Evolutionary conservation across 2,329 filamentous ascomycete genomes (phyloP).

Genomic region (Gnomoniopsis smithogilvyi): DNA sequence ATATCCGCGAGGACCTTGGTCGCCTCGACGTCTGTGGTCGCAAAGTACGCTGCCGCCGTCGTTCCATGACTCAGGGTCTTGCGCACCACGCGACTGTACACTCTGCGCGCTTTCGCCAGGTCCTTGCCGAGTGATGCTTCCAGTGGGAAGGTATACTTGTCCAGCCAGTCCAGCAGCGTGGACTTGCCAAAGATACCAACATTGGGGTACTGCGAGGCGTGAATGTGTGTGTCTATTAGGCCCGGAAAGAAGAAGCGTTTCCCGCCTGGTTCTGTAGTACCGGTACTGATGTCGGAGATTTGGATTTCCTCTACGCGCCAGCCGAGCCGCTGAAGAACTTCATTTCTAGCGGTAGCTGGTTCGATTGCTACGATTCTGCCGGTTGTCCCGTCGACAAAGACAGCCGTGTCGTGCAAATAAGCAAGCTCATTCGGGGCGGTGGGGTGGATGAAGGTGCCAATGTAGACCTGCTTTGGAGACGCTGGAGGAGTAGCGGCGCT

Average conservation of each 20-base stretch:
- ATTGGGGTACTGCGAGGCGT: conserved; percentile 94
- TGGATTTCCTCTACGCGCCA: conserved; percentile 40
- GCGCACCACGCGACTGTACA: conserved; percentile 76
- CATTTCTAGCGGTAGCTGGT: conserved; percentile 29
- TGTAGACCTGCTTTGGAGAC: conserved; percentile 42
- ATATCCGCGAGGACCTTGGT: conserved; percentile 91
- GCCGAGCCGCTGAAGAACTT: conserved; percentile 38
- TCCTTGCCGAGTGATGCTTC: conserved; percentile 64
- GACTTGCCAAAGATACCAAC: conserved; percentile 90
- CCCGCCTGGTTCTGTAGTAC: conserved; percentile 20
- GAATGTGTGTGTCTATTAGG: conserved; percentile 91
- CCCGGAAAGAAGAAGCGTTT: conserved; percentile 77
- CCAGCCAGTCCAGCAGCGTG: conserved; percentile 89
- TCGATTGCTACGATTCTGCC: conserved; percentile 52
- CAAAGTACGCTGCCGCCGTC: conserved; percentile 92
- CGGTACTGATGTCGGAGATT: conserved; percentile 24
- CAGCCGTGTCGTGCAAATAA: conserved; percentile 46
- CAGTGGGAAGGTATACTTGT: conserved; percentile 92
- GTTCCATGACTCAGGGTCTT: conserved; percentile 87
- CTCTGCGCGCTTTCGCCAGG: conserved; percentile 58
- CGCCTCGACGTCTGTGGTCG: conserved; percentile 78
- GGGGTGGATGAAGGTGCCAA: conserved; percentile 55
- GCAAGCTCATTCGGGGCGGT: conserved; percentile 45
- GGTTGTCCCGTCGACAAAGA: conserved; percentile 43
- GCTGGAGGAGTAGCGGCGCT: background rate